phyloP scores from a whole-genome alignment of 139 green algal species.

The Trebouxia sp. region DNA sequence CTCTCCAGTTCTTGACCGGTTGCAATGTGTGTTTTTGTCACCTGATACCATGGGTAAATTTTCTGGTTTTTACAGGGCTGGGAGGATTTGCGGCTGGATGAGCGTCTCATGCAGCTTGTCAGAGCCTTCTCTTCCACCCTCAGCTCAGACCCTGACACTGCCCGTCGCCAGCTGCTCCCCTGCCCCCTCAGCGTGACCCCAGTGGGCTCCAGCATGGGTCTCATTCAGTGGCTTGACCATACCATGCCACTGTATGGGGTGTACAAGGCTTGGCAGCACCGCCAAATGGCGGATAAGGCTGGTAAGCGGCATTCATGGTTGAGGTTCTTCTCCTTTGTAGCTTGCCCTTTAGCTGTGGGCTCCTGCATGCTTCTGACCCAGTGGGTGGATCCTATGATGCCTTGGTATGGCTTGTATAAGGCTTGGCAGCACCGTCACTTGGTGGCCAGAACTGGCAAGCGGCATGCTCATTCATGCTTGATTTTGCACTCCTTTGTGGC shows the following conservation, averaged over 20 bases:
- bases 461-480: too few relatives aligned
- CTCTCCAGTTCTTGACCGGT: too few relatives aligned
- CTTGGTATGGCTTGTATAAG: conserved; percentile 77
- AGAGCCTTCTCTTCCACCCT: conserved; percentile 56
- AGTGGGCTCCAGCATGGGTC: conserved; percentile 66
- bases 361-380: conserved; percentile 67
- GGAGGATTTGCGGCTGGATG: conserved; percentile 88
- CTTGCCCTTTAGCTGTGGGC: too few relatives aligned
- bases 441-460: too few relatives aligned
- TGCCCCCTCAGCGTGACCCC: conserved; percentile 78
- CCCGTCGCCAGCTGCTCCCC: neutral
- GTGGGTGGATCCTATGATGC: conserved; percentile 77
- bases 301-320: too few relatives aligned
- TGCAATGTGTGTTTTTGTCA: too few relatives aligned
- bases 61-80: conserved; percentile 47
- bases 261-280: conserved; percentile 74
- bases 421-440: conserved; percentile 65
- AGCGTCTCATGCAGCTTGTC: conserved; percentile 81
- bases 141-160: neutral
- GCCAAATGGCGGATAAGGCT: neutral
- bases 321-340: too few relatives aligned
- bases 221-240: conserved; percentile 83
- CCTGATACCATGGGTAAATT: too few relatives aligned
- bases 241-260: conserved; percentile 76
- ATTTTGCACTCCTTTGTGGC: too few relatives aligned